Conservation (phyloP, 2,329 filamentous ascomycete species). For the Hymenoscyphus infarciens region DNA sequence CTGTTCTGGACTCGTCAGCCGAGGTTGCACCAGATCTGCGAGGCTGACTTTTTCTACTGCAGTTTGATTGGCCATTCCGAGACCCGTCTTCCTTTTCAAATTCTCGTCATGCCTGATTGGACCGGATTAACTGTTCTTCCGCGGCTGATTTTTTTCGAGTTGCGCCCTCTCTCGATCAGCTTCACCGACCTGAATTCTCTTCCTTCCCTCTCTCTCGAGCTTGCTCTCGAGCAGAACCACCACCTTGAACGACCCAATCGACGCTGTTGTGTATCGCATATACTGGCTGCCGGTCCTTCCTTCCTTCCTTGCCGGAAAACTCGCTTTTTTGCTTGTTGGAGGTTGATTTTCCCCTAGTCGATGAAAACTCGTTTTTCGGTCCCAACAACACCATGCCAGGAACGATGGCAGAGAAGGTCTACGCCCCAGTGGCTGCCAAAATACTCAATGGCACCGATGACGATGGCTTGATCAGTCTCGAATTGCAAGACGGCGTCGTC, state of each 20-base stretch:
- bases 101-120: background rate
- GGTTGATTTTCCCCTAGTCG: conserved; percentile 4
- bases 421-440: conserved; percentile 27
- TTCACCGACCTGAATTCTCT: conserved; percentile 1
- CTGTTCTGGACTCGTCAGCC: too few relatives aligned
- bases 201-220: conserved; percentile 12
- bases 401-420: conserved; percentile 20
- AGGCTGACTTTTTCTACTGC: too few relatives aligned
- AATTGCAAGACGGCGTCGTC: conserved; percentile 86
- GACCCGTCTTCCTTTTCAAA: too few relatives aligned
- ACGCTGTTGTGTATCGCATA: background rate
- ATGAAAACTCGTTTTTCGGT: background rate
- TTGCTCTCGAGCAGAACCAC: conserved; percentile 12
- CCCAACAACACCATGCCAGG: conserved; percentile 3
- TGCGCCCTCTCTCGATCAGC: background rate
- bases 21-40: too few relatives aligned
- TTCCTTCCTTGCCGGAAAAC: background rate
- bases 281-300: background rate
- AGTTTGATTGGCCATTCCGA: too few relatives aligned
- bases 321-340: conserved; percentile 6
- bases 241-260: background rate
- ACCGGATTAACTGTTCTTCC: background rate
- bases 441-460: conserved; percentile 38
- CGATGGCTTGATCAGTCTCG: conserved; percentile 73
- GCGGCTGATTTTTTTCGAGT: background rate